Conservation (phyloP, 2,329 filamentous ascomycete genomes). For the Clarireedia monteithiana region DNA sequence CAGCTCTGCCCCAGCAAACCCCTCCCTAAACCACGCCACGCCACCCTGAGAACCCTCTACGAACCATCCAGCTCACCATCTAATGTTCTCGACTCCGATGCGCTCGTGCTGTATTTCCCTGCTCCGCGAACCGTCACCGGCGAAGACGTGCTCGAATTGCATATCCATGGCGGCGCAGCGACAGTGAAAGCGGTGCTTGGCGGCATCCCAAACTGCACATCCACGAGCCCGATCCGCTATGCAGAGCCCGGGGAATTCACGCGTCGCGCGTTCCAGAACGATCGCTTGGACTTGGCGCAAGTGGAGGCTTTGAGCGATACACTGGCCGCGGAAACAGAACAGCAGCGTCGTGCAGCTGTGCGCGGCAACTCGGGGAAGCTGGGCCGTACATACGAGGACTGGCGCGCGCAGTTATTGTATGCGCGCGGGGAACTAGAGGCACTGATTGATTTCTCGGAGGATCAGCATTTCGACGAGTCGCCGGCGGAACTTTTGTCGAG, state of each 20-base stretch:
- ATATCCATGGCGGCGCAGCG: constrained; percentile 87
- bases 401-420: constrained; percentile 69
- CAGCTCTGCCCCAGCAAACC: constrained; percentile 47
- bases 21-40: constrained; percentile 52
- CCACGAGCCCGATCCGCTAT: constrained; percentile 54
- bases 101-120: constrained; percentile 66
- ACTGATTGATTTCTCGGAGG: constrained; percentile 93
- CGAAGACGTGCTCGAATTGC: constrained; percentile 85
- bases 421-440: constrained; percentile 90
- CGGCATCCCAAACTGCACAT: constrained; percentile 56
- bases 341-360: constrained; percentile 82
- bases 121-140: constrained; percentile 78
- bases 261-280: constrained; percentile 80
- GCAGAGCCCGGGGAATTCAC: constrained; percentile 97
- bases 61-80: constrained; percentile 39
- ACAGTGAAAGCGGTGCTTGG: constrained; percentile 79
- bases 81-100: constrained; percentile 56
- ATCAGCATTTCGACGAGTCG: constrained; percentile 93
- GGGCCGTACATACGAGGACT: constrained; percentile 69
- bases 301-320: constrained; percentile 59
- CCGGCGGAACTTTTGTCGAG: constrained; percentile 62
- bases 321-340: constrained; percentile 71
- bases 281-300: constrained; percentile 78
- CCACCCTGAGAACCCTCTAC: constrained; percentile 67
- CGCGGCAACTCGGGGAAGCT: constrained; percentile 65